These are phyloP conservation scores for Dendrobium catenatum DNA, from an alignment of 106 monocot species.

Conservation along the genomic window DNA sequence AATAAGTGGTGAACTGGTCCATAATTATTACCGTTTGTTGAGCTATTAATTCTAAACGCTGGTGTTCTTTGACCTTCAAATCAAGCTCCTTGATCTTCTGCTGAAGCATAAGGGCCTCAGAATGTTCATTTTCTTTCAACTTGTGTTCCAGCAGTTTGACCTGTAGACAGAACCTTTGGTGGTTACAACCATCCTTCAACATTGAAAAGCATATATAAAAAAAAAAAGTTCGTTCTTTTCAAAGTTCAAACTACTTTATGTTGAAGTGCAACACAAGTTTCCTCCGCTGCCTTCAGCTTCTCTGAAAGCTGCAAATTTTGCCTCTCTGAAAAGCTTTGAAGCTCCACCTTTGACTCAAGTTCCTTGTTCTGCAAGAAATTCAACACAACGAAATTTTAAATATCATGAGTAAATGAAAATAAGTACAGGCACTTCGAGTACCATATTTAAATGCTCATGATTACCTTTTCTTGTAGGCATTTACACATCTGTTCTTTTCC, in stretches of 20 bases:
- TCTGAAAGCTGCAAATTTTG: slow-evolving; percentile 56
- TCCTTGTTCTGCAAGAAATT: slow-evolving; percentile 43
- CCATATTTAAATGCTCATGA: background rate
- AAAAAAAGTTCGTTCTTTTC: background rate
- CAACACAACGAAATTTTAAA: background rate
- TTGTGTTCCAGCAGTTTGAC: slow-evolving; percentile 60
- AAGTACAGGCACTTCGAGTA: background rate
- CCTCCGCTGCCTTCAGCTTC: slow-evolving; percentile 68
- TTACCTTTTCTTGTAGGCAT: slow-evolving; percentile 79
- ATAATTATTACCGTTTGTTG: slow-evolving; percentile 32
- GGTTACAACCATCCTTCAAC: background rate
- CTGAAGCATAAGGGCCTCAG: slow-evolving; percentile 34
- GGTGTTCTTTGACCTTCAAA: slow-evolving; percentile 48
- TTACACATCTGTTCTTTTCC: slow-evolving; percentile 63
- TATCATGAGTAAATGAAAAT: background rate
- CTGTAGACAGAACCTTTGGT: slow-evolving; percentile 22
- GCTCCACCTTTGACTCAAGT: slow-evolving; percentile 49
- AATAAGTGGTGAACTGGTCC: background rate
- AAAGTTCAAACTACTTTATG: slow-evolving; percentile 1
- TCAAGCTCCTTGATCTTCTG: slow-evolving; percentile 63
- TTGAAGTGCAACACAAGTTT: slow-evolving; percentile 32
- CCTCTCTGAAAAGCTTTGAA: slow-evolving; percentile 40
- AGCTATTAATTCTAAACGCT: slow-evolving; percentile 26
- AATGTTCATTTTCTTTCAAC: slow-evolving; percentile 46
- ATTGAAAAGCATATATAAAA: background rate